Evolutionary conservation across 441 rosid species (phyloP), one percentile per base, ranked within the genome.

Genomic region (Erodium texanum): DNA sequence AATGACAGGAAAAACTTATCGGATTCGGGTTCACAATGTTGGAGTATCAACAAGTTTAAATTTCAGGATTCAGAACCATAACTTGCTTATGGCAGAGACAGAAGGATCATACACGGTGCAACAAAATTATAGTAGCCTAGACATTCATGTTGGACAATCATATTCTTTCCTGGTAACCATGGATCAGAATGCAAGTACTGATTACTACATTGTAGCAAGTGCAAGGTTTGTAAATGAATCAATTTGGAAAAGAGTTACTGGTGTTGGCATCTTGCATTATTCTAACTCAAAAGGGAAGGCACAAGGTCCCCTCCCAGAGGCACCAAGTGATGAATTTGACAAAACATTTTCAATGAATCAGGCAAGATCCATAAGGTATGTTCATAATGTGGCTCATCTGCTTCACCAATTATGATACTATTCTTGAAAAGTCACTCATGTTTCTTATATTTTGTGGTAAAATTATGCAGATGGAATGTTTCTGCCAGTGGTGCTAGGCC

Each of bases 61-160:
- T 78, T 88, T 93, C 80, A 80, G 96, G 16, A 87, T 93, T 81
- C 98, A 92, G 74, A 82, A 82, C 75, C 99, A 94, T 70, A 81
- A 69, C 23, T 74, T 94, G 93, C 88, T 71, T 74, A 70, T 94
- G 77, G 96, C 89, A 12, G 99, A 94, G 83, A 90, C 87, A 1
- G 99, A 94, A 76, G 99, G 99, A n/a, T 87, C 94, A 0, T 97
- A 94, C 58, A 87, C 96, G 15, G 82, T 92, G 24, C 99, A 94
- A 71, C 81, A 80, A 6, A 72, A 87, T 41, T 91, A 81, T 73
- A 83, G 92, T 2, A 87, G 89, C 1, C 83, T 94, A 6, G 99
- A 94, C 41, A 77, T 94, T 73, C 99, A 94, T 62, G 83, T 88
- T 7, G 99, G 99, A 19, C 97, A 91, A 78, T 88, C 96, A 9